Conservation (phyloP, 805 yeast species). For the Wickerhamomyces sydowiorum region DNA sequence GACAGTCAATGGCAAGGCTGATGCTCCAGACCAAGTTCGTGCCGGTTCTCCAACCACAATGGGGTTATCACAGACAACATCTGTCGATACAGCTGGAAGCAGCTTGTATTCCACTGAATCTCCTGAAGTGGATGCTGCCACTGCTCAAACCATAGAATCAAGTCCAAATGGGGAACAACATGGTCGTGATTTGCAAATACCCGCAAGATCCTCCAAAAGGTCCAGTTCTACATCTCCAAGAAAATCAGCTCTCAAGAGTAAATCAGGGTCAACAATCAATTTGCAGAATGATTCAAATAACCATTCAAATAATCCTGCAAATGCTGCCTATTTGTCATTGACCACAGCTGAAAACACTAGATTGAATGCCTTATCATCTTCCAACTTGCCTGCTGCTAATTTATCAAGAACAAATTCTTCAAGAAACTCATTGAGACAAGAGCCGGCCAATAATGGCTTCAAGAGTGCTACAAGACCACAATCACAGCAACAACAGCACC, state of each 20-base stretch:
- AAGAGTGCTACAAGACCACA: background rate
- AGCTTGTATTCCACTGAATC: conserved; percentile 8
- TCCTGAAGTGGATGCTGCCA: too few species aligned
- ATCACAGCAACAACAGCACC: conserved; percentile 3
- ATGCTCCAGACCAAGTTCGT: too few species aligned
- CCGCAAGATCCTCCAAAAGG: conserved; percentile 29
- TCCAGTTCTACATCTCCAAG: conserved; percentile 29
- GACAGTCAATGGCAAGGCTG: conserved; percentile 6
- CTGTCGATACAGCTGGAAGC: conserved; percentile 6
- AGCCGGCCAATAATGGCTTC: conserved; percentile 3
- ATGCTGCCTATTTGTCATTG: conserved; percentile 57
- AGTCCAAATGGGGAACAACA: background rate
- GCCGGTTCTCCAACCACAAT: background rate
- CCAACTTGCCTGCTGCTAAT: conserved; percentile 8
- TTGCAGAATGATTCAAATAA: conserved; percentile 10
- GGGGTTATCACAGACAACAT: background rate
- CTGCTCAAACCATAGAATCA: too few species aligned
- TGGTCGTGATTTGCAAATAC: conserved; percentile 18
- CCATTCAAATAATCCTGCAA: conserved; percentile 37
- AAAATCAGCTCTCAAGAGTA: conserved; percentile 35
- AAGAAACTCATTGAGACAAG: conserved; percentile 21
- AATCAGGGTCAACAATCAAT: conserved; percentile 19
- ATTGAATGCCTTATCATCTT: conserved; percentile 51
- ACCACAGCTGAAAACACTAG: conserved; percentile 80
- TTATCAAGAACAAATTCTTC: conserved; percentile 15